Percentiles rank a stretch among this genome's conserved stretches.
Conservation (phyloP, 208 protist species). For the Trypanosoma vivax region DNA sequence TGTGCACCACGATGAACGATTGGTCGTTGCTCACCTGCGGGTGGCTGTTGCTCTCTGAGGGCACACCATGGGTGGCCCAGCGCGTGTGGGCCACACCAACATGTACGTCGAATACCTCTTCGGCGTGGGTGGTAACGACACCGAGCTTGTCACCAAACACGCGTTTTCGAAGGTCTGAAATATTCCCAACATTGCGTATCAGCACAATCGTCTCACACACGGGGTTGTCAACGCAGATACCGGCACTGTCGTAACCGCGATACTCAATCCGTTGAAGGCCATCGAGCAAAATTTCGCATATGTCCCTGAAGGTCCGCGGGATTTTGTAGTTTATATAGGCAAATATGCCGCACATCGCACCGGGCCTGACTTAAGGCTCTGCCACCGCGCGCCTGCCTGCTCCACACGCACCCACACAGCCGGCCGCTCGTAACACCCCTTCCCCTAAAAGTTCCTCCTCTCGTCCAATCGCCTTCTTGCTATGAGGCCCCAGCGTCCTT, state of each 20-base stretch:
- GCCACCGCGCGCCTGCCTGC: too few relatives aligned
- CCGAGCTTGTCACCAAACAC: conserved; percentile 5
- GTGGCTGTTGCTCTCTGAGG: conserved; percentile 91
- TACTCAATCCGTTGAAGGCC: conserved; percentile 92
- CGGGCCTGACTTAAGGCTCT: too few relatives aligned
- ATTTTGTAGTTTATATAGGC: conserved; percentile 62
- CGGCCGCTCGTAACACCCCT: too few relatives aligned
- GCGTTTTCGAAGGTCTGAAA: conserved; percentile 46
- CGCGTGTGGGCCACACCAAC: conserved; percentile 94
- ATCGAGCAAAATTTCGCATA: conserved; percentile 66
- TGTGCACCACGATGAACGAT: conserved; percentile 91
- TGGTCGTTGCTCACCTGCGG: conserved; percentile 78
- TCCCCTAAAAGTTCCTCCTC: too few relatives aligned
- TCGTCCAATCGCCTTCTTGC: too few relatives aligned
- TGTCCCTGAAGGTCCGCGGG: conserved; percentile 28
- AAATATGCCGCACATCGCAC: conserved; percentile 93
- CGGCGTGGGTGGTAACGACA: conserved; percentile 33
- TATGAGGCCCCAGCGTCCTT: too few relatives aligned
- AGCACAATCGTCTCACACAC: conserved; percentile 21
- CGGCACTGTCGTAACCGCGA: conserved; percentile 94
- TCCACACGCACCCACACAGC: too few relatives aligned
- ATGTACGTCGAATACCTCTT: conserved; percentile 30
- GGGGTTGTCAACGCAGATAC: conserved; percentile 62
- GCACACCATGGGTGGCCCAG: conserved; percentile 96
- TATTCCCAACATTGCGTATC: conserved; percentile 82